phyloP scores from a whole-genome alignment of 1,284 basidiomycete genomes.

The Dichomitus squalens region DNA sequence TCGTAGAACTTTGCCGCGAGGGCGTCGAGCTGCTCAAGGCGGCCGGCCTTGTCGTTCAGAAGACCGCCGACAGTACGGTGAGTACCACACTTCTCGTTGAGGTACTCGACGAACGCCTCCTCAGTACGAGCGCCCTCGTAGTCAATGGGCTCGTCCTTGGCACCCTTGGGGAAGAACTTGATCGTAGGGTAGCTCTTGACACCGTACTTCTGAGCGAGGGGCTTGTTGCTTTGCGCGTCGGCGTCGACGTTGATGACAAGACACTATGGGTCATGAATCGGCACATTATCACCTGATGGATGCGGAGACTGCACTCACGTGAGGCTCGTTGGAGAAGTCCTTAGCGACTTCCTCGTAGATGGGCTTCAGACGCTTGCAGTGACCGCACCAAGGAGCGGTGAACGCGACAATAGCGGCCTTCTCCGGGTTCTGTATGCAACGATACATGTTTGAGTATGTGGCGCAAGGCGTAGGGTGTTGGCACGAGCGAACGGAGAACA shows the following conservation, averaged over 20 bases:
- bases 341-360: slow-evolving; percentile 84
- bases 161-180: slow-evolving; percentile 89
- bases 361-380: slow-evolving; percentile 89
- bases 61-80: slow-evolving; percentile 82
- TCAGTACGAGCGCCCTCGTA: slow-evolving; percentile 70
- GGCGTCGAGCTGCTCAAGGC: slow-evolving; percentile 75
- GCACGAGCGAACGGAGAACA: too few relatives aligned
- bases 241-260: slow-evolving; percentile 91
- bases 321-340: slow-evolving; percentile 76
- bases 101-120: slow-evolving; percentile 68
- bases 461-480: too few relatives aligned
- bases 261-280: slow-evolving; percentile 50
- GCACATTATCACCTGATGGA: neutral
- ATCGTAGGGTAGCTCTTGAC: slow-evolving; percentile 87
- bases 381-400: slow-evolving; percentile 88
- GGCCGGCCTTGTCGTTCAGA: slow-evolving; percentile 84
- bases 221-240: slow-evolving; percentile 81
- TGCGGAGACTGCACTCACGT: slow-evolving; percentile 47
- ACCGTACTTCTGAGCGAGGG: slow-evolving; percentile 74
- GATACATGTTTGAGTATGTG: too few relatives aligned
- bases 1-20: slow-evolving; percentile 81
- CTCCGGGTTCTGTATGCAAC: slow-evolving; percentile 64
- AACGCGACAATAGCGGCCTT: slow-evolving; percentile 92
- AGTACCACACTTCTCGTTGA: slow-evolving; percentile 91
- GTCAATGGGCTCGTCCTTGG: slow-evolving; percentile 20